Evolutionary conservation across 2,329 filamentous ascomycete genomes (phyloP).

Genomic region (Penicillium sp.): DNA sequence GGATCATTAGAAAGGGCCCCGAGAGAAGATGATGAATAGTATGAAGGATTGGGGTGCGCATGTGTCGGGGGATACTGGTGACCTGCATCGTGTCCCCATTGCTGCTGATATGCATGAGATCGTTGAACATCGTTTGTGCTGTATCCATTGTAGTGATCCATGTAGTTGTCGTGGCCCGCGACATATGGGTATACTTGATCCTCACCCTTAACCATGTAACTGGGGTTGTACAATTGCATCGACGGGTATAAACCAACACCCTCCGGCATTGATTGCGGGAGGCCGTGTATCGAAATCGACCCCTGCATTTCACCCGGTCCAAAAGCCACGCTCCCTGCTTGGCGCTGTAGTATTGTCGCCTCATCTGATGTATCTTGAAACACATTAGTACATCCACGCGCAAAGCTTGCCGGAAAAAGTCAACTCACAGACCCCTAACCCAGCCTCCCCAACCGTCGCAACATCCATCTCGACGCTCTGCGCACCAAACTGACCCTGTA

Average conservation of each 20-base stretch:
- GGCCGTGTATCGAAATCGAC: conserved; percentile 4
- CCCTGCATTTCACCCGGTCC: conserved; percentile 6
- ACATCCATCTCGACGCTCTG: conserved; percentile 9
- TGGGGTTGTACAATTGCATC: background rate
- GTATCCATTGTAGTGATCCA: background rate
- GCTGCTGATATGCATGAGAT: conserved; percentile 1
- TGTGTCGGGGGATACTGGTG: background rate
- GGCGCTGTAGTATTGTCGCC: conserved; percentile 1
- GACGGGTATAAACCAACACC: background rate
- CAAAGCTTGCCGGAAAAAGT: background rate
- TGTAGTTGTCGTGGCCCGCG: background rate
- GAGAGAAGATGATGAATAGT: conserved; percentile 4
- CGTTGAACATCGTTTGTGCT: background rate
- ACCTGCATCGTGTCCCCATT: conserved; percentile 3
- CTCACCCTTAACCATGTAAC: background rate
- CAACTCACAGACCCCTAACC: conserved; percentile 6
- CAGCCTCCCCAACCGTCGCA: conserved; percentile 1
- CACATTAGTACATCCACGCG: background rate
- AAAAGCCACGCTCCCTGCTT: conserved; percentile 1
- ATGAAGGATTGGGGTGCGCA: conserved; percentile 3
- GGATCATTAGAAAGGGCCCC: background rate
- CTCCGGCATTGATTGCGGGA: background rate
- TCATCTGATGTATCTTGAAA: conserved; percentile 6
- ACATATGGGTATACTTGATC: background rate
- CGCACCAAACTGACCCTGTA: conserved; percentile 7